These are phyloP conservation scores for Heliamphora exappendiculata DNA, from an alignment of 148 eudicot genomes.

Conservation along the genomic window DNA sequence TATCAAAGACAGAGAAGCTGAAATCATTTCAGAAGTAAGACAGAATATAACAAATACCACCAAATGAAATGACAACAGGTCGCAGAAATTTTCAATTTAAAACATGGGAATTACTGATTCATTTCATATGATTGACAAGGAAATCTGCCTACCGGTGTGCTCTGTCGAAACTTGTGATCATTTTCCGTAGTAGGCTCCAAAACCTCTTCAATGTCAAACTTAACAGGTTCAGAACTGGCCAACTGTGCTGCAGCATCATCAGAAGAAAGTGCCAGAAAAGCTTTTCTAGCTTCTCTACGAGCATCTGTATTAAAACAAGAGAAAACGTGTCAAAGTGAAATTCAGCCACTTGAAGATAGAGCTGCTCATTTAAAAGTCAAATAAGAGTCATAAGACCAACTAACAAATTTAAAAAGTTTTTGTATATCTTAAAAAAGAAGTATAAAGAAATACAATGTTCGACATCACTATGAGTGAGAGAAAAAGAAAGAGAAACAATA, in stretches of 20 bases:
- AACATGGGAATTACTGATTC: background rate
- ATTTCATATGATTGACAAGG: background rate
- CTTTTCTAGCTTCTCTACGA: constrained; percentile 79
- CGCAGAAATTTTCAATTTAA: background rate
- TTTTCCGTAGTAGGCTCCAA: constrained; percentile 31
- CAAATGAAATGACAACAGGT: background rate
- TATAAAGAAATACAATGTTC: background rate
- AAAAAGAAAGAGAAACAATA: background rate
- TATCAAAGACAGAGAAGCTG: too few relatives aligned
- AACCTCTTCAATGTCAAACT: constrained; percentile 28
- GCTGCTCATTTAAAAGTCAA: background rate
- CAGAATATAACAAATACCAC: background rate
- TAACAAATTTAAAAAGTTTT: background rate
- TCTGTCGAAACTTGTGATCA: constrained; percentile 31
- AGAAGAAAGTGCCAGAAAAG: constrained; percentile 68
- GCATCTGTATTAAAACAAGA: constrained; percentile 37
- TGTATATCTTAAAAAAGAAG: background rate
- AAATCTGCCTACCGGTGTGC: constrained; percentile 44
- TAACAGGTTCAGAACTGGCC: constrained; percentile 27
- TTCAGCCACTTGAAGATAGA: background rate
- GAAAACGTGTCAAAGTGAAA: background rate
- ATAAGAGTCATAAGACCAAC: background rate
- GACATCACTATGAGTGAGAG: background rate
- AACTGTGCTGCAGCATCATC: constrained; percentile 21
- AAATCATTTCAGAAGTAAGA: too few relatives aligned